Evolutionary conservation across 2,329 filamentous ascomycete genomes (phyloP).

Genomic region (Verticillium dahliae): DNA sequence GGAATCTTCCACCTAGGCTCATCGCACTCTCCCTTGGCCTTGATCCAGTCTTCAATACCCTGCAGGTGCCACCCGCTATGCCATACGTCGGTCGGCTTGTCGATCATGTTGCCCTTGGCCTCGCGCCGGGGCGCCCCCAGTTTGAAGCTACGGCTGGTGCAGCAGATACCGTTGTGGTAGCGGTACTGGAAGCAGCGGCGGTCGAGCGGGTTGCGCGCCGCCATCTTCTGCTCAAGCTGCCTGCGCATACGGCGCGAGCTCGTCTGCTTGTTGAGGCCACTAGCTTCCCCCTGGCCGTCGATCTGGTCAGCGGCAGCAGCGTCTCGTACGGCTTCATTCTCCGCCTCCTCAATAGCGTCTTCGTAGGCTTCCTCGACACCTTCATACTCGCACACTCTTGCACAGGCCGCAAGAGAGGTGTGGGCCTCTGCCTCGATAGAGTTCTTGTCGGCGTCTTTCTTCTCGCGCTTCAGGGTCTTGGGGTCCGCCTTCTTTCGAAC

Average conservation of each 20-base stretch:
- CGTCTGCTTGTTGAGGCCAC: not conserved
- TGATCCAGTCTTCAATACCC: slow-evolving; percentile 41
- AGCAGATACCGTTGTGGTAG: slow-evolving; percentile 36
- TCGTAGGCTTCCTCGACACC: slow-evolving; percentile 27
- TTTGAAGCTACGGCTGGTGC: slow-evolving; percentile 35
- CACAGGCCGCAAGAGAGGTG: slow-evolving; percentile 37
- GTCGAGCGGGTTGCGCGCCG: slow-evolving; percentile 19
- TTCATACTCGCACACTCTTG: slow-evolving; percentile 38
- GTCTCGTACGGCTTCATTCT: slow-evolving; percentile 15
- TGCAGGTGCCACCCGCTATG: slow-evolving; percentile 38
- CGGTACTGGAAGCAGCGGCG: slow-evolving; percentile 38
- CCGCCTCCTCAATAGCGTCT: slow-evolving; percentile 19
- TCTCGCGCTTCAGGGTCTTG: slow-evolving; percentile 25
- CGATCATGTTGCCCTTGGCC: slow-evolving; percentile 10
- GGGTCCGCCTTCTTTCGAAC: slow-evolving; percentile 25
- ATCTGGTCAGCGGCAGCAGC: slow-evolving; percentile 4
- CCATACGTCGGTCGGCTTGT: slow-evolving; percentile 22
- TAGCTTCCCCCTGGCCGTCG: not conserved
- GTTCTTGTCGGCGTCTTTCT: slow-evolving; percentile 30
- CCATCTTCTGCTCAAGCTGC: slow-evolving; percentile 17
- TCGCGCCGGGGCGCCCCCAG: slow-evolving; percentile 29
- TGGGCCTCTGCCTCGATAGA: slow-evolving; percentile 37
- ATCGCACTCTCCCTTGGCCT: slow-evolving; percentile 34
- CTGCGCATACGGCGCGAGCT: not conserved
- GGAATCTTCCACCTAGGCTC: slow-evolving; percentile 31